phyloP scores from a whole-genome alignment of 805 yeast genomes.

The Lipomyces lipofer region DNA sequence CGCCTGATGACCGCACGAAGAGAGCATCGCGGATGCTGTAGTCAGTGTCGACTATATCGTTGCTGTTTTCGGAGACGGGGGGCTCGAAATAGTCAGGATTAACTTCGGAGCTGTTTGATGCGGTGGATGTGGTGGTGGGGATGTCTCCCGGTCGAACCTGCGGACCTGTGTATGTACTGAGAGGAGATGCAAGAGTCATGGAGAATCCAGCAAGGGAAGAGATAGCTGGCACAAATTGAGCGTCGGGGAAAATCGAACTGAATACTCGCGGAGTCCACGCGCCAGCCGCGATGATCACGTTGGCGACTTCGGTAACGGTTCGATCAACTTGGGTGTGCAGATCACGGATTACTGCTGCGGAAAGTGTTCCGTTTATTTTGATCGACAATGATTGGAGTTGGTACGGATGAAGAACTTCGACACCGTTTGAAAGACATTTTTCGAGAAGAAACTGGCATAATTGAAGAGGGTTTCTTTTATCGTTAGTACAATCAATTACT shows the following conservation, averaged over 20 bases:
- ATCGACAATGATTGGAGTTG: slow-evolving; percentile 10
- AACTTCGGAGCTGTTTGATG: not conserved
- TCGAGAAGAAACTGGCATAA: slow-evolving; percentile 26
- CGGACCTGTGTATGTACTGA: slow-evolving; percentile 2
- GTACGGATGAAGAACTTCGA: slow-evolving; percentile 24
- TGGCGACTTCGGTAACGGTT: slow-evolving; percentile 9
- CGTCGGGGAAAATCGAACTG: slow-evolving; percentile 18
- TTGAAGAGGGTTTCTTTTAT: slow-evolving; percentile 19
- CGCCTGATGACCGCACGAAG: slow-evolving; percentile 23
- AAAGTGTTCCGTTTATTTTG: slow-evolving; percentile 4
- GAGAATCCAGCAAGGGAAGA: slow-evolving; percentile 29
- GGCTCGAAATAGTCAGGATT: not conserved
- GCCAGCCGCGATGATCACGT: slow-evolving; percentile 30
- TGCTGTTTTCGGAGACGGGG: not conserved
- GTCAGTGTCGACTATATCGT: not conserved
- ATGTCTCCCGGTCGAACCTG: not conserved
- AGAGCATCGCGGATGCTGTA: slow-evolving; percentile 16
- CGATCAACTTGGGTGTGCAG: slow-evolving; percentile 9
- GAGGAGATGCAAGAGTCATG: slow-evolving; percentile 15
- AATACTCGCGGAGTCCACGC: slow-evolving; percentile 30
- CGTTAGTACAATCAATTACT: not conserved
- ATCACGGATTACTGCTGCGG: slow-evolving; percentile 15
- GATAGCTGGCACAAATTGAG: slow-evolving; percentile 23
- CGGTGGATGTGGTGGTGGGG: not conserved
- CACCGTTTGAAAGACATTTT: slow-evolving; percentile 23